phyloP scores from a whole-genome alignment of 169 alveolate genomes.

The Eimeria sp. region DNA sequence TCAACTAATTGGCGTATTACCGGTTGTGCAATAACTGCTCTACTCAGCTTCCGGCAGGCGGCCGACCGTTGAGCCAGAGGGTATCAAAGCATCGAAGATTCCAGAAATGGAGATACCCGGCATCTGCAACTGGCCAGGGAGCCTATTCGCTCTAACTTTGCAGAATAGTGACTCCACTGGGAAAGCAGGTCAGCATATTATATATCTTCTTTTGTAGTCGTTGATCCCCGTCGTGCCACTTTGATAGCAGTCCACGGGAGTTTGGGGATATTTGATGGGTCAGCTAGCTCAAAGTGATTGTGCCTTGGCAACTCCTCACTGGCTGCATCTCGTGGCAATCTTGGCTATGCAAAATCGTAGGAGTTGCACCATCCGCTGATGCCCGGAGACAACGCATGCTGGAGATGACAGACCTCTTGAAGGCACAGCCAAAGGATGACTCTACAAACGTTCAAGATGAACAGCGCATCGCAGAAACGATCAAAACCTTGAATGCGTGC shows the following conservation, averaged over 20 bases:
- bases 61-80: conserved; percentile 41
- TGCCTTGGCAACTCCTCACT: background rate
- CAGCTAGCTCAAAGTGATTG: background rate
- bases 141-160: conserved; percentile 14
- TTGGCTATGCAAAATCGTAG: background rate
- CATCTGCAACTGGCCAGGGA: conserved; percentile 37
- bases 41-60: conserved; percentile 51
- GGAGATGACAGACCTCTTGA: conserved; percentile 37
- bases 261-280: background rate
- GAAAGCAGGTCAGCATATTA: background rate
- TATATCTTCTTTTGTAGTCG: background rate
- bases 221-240: background rate
- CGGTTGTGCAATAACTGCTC: background rate
- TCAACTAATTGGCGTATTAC: background rate
- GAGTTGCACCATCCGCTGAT: conserved; percentile 22
- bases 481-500: conserved; percentile 42
- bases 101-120: background rate
- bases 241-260: background rate
- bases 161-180: conserved; percentile 27
- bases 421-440: conserved; percentile 57
- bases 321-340: background rate
- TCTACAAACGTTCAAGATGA: conserved; percentile 40
- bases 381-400: conserved; percentile 60
- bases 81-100: background rate
- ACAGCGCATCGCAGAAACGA: conserved; percentile 39